A percentile compares a stretch with the other conserved stretches of the same genome.
phyloP scores from a whole-genome alignment of 192 early-diverging fungal genomes.

The Dissophora ornata region DNA sequence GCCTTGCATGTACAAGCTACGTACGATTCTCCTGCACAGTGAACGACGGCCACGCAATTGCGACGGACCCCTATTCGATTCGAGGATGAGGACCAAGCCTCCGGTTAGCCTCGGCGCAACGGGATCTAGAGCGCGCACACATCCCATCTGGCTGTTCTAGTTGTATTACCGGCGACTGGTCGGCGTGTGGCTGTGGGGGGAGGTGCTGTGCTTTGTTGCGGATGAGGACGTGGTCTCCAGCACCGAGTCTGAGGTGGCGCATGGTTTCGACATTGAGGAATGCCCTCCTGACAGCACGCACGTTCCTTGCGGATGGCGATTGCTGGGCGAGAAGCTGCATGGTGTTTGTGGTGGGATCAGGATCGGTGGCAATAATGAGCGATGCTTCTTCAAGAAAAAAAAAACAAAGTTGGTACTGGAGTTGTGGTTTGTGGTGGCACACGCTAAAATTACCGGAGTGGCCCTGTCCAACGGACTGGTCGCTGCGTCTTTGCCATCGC shows the following conservation, averaged over 20 bases:
- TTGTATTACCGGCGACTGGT: constrained; percentile 8
- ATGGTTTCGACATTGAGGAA: constrained; percentile 58
- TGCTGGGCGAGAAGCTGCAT: constrained; percentile 54
- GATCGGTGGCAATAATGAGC: not conserved
- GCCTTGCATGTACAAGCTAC: not conserved
- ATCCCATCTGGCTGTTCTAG: too few relatives aligned
- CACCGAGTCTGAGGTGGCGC: constrained; percentile 34
- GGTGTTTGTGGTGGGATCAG: not conserved
- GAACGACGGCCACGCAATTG: constrained; percentile 69
- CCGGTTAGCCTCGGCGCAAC: not conserved
- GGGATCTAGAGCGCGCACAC: too few relatives aligned
- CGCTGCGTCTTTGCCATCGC: too few relatives aligned
- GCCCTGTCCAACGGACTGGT: too few relatives aligned
- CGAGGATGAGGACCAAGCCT: not conserved
- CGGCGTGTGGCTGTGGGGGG: not conserved
- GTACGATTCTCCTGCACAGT: constrained; percentile 54
- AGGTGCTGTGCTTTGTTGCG: not conserved
- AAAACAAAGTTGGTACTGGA: too few relatives aligned
- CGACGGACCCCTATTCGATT: constrained; percentile 56
- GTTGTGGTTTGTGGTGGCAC: too few relatives aligned
- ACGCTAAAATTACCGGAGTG: too few relatives aligned
- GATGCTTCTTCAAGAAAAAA: too few relatives aligned
- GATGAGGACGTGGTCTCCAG: constrained; percentile 54
- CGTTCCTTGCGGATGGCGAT: constrained; percentile 48
- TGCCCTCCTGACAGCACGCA: constrained; percentile 46